phyloP scores from a whole-genome alignment of 208 protist genomes.

The Leishmania lainsoni region DNA sequence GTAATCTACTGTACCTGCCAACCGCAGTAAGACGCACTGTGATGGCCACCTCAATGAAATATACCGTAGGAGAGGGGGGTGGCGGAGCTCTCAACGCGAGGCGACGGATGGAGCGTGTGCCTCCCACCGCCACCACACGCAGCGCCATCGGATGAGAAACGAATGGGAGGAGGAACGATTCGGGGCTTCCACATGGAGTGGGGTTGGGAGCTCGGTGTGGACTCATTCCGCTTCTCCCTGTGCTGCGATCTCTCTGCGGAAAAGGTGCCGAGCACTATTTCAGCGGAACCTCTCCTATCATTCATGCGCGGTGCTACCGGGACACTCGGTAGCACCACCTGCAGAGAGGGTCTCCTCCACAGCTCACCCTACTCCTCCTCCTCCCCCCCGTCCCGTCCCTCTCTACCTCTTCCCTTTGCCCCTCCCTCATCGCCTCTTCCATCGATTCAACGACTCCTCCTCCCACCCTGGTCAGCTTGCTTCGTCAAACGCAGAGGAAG shows the following conservation, averaged over 20 bases:
- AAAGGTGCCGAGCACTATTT: neutral
- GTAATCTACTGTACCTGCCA: no score
- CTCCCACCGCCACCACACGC: neutral
- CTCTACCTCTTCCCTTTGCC: no score
- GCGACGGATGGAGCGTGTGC: neutral
- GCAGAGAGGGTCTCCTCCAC: neutral
- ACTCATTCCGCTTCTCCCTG: neutral
- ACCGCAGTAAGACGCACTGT: neutral
- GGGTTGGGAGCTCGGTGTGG: neutral
- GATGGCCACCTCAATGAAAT: neutral
- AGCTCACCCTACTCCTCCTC: neutral
- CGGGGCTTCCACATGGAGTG: neutral
- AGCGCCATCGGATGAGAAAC: neutral
- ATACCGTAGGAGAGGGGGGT: neutral
- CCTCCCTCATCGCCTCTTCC: neutral
- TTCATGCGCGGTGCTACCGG: neutral
- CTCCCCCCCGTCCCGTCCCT: neutral
- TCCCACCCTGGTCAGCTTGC: neutral
- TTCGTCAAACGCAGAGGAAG: neutral
- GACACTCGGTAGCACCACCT: neutral
- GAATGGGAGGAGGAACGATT: neutral
- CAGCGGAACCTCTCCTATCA: neutral
- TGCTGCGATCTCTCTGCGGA: neutral
- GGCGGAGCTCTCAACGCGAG: neutral
- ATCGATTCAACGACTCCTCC: neutral